Conservation (phyloP, 257 asterid species). For the Pogostemon cablin region DNA sequence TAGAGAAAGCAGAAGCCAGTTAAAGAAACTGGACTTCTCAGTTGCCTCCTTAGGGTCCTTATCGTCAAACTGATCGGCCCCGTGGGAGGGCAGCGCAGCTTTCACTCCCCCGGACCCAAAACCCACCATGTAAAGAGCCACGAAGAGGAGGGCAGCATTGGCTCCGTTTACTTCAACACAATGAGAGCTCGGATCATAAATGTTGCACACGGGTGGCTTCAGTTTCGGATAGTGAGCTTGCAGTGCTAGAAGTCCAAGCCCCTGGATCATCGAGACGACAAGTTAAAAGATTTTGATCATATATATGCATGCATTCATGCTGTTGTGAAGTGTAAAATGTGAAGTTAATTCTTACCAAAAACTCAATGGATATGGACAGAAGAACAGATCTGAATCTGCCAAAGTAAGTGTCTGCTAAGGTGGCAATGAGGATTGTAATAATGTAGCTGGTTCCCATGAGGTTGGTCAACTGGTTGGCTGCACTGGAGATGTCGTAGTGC, state of each 20-base stretch:
- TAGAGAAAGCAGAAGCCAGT: slow-evolving; percentile 56
- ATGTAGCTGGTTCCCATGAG: slow-evolving; percentile 58
- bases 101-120: slow-evolving; percentile 65
- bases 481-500: slow-evolving; percentile 59
- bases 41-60: slow-evolving; percentile 55
- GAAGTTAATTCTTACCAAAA: slow-evolving; percentile 40
- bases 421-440: slow-evolving; percentile 54
- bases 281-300: not conserved
- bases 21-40: slow-evolving; percentile 66
- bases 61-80: slow-evolving; percentile 80
- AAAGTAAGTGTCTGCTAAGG: slow-evolving; percentile 64
- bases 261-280: slow-evolving; percentile 35
- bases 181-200: slow-evolving; percentile 40
- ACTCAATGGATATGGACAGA: slow-evolving; percentile 46
- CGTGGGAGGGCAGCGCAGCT: slow-evolving; percentile 75
- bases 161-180: slow-evolving; percentile 53
- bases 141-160: slow-evolving; percentile 49
- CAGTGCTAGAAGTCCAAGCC: slow-evolving; percentile 58
- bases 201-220: slow-evolving; percentile 62
- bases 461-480: slow-evolving; percentile 69
- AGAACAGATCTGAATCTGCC: slow-evolving; percentile 61
- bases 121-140: slow-evolving; percentile 56
- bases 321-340: not conserved
- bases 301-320: no score
- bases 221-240: slow-evolving; percentile 62